Evolutionary conservation across 352 stramenopile species (phyloP).

Genomic region (Phytopythium helicoides): DNA sequence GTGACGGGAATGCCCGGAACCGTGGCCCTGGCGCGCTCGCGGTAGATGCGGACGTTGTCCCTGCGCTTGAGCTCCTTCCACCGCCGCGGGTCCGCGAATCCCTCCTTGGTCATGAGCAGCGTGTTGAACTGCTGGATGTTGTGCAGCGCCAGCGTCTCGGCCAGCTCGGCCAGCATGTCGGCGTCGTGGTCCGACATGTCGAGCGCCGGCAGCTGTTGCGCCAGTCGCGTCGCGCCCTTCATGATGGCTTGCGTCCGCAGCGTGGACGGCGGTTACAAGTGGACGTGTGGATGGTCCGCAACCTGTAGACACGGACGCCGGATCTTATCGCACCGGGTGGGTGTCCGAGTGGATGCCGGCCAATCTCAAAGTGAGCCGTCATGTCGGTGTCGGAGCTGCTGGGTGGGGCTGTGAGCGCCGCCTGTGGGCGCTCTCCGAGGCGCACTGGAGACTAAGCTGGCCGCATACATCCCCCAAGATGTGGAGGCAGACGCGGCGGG

Average conservation of each 20-base stretch:
- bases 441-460: too few relatives aligned
- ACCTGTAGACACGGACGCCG: too few relatives aligned
- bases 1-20: slow-evolving; percentile 12
- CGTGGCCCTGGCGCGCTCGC: slow-evolving; percentile 21
- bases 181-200: slow-evolving; percentile 26
- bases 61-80: slow-evolving; percentile 41
- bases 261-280: neutral
- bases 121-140: slow-evolving; percentile 50
- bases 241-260: slow-evolving; percentile 14
- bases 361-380: too few relatives aligned
- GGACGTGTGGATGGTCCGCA: too few relatives aligned
- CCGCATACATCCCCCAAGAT: too few relatives aligned
- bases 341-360: too few relatives aligned
- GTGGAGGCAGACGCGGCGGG: too few relatives aligned
- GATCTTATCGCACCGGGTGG: too few relatives aligned
- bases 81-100: slow-evolving; percentile 23
- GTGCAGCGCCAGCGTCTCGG: slow-evolving; percentile 34
- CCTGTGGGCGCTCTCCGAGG: too few relatives aligned
- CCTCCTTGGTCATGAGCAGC: slow-evolving; percentile 37
- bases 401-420: too few relatives aligned
- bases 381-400: too few relatives aligned
- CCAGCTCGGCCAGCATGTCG: slow-evolving; percentile 30
- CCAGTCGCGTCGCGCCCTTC: slow-evolving; percentile 21
- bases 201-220: slow-evolving; percentile 14
- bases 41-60: slow-evolving; percentile 35